phyloP scores from a whole-genome alignment of 192 early-diverging fungal species.

The Gonapodya prolifera region DNA sequence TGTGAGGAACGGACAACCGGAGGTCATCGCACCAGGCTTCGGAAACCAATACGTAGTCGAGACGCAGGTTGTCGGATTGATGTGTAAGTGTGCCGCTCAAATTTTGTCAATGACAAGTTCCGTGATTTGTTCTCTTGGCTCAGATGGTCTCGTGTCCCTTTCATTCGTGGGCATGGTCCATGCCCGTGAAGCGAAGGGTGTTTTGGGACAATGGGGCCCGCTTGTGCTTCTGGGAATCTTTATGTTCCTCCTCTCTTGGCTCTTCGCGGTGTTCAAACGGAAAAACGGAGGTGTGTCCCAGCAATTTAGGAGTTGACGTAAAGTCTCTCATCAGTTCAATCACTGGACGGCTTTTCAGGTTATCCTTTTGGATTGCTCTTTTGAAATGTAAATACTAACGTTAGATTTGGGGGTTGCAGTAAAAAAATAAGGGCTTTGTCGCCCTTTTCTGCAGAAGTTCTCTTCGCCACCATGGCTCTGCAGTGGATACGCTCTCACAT shows the following conservation, averaged over 20 bases:
- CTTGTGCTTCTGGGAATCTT: background rate
- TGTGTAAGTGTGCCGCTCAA: background rate
- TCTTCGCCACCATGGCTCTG: background rate
- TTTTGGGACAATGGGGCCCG: background rate
- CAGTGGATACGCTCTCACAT: background rate
- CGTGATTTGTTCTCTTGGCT: background rate
- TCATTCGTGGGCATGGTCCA: background rate
- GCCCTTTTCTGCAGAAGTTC: background rate
- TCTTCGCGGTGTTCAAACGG: background rate
- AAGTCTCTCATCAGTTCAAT: too few species aligned
- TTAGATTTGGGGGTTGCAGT: too few species aligned
- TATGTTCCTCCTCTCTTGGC: background rate
- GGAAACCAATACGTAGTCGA: background rate
- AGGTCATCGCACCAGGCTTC: conserved; percentile 3
- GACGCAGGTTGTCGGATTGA: background rate
- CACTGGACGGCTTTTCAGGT: too few species aligned
- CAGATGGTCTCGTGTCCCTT: background rate
- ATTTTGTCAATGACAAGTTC: background rate
- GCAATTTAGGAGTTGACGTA: too few species aligned
- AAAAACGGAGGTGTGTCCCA: background rate
- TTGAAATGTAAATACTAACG: too few species aligned
- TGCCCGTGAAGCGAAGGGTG: background rate
- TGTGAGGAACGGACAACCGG: background rate
- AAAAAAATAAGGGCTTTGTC: background rate
- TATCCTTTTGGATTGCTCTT: background rate